These are phyloP conservation scores for Claviceps purpurea DNA, from an alignment of 2,329 filamentous ascomycete species.

Conservation along the genomic window DNA sequence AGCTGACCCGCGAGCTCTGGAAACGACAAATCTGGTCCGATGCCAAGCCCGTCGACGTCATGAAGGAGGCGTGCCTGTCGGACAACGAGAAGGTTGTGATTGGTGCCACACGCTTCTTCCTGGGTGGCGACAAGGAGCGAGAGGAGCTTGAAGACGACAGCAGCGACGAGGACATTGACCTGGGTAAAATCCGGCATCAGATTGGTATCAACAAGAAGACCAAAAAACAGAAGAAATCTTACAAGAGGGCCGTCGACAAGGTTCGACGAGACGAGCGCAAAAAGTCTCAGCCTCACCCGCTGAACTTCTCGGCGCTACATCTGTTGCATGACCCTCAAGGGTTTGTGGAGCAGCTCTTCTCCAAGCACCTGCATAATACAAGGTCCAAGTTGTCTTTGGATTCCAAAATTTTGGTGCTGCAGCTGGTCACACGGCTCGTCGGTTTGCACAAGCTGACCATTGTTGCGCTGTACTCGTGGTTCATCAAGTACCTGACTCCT, in stretches of 20 bases:
- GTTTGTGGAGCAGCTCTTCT: constrained; percentile 81
- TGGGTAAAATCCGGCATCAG: constrained; percentile 73
- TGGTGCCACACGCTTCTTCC: constrained; percentile 83
- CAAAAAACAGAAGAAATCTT: constrained; percentile 67
- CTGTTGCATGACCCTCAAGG: constrained; percentile 88
- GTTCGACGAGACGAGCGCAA: constrained; percentile 75
- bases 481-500: constrained; percentile 82
- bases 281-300: constrained; percentile 71
- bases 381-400: constrained; percentile 79
- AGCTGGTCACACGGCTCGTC: constrained; percentile 80
- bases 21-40: constrained; percentile 94
- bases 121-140: constrained; percentile 89
- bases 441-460: constrained; percentile 87
- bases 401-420: constrained; percentile 77
- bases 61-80: constrained; percentile 83
- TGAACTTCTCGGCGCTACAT: constrained; percentile 95
- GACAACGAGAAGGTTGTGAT: constrained; percentile 88
- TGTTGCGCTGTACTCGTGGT: constrained; percentile 88
- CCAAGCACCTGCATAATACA: constrained; percentile 77
- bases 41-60: constrained; percentile 87
- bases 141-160: constrained; percentile 86
- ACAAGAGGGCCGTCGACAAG: constrained; percentile 70
- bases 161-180: constrained; percentile 66
- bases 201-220: constrained; percentile 92
- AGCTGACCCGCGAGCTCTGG: constrained; percentile 91